Base-by-base conservation (phyloP, 2,329 filamentous ascomycete genomes). In the Cordyceps pruinosa region DNA sequence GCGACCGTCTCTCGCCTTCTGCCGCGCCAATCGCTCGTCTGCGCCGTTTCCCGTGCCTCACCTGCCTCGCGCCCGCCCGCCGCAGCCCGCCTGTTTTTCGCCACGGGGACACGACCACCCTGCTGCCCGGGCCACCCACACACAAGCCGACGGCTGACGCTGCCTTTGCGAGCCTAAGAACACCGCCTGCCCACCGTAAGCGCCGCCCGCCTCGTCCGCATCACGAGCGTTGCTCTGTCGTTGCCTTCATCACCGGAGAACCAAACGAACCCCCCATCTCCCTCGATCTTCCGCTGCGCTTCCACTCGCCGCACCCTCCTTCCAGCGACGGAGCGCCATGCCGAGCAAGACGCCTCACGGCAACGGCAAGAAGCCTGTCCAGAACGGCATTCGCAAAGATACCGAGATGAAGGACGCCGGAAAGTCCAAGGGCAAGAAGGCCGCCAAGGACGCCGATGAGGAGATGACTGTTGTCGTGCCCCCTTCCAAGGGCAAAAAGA, bases 391-490 rank as follows among this genome's bases (percentile, higher is more conserved):
- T 61, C 64, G 62, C 57, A 82, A 87, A 65, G 87, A 90, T 70
- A 79, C 85, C 66, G 85, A 89, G 68, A 87, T 87, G 83, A 86
- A 82, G 70, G 84, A 87, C 68, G 80, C 82, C 67, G 74, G 79
- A 66, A 88, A 88, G 76, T 74, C 76, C 67, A 87, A 85, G 74
- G 81, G 80, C 66, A 87, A 86, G 76, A 84, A 84, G 74, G 68
- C 70, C 21, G 69, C 66, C 66, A 86, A 85, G 72, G 85, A 90
- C 67, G 85, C 81, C 66, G 87, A 89, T 65, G 85, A 86, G 66
- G 87, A 90, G 76, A 90, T 90, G 86, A 90, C 87, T 51, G 87
- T 90, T 62, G 87, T 91, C 65, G 86, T 90, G 45, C 87, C 88
- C 56, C 86, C 86, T 58, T 82, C 85, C 62, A 90, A 90, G 77